These are phyloP conservation scores for Elsinoe fawcettii DNA, from an alignment of 2,329 filamentous ascomycete species.

Conservation along the genomic window DNA sequence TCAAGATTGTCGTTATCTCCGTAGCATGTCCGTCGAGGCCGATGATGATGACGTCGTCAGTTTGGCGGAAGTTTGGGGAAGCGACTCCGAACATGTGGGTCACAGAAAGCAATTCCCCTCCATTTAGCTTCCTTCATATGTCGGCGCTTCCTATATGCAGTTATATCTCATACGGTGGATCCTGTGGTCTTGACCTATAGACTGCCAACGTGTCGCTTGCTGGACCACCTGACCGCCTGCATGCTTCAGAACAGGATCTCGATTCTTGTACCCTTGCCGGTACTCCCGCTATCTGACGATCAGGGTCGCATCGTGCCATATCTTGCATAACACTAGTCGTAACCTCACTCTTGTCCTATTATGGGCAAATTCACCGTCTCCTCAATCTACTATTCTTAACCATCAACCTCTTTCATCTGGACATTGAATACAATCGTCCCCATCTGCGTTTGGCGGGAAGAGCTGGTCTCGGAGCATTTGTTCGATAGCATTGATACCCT, in stretches of 20 bases:
- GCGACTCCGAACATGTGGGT: neutral
- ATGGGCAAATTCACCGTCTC: neutral
- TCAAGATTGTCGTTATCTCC: neutral
- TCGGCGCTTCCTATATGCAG: neutral
- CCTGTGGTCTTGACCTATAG: neutral
- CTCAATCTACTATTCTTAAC: neutral
- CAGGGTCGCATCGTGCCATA: constrained; percentile 6
- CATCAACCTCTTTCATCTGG: neutral
- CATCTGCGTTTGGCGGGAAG: neutral
- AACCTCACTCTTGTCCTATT: neutral
- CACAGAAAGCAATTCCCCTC: neutral
- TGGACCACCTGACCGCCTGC: neutral
- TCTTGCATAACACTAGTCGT: constrained; percentile 3
- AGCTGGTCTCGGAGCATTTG: constrained; percentile 8
- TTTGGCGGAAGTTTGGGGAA: constrained; percentile 3
- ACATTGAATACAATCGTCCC: neutral
- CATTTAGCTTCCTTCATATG: neutral
- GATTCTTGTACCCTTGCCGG: constrained; percentile 6
- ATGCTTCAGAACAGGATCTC: neutral
- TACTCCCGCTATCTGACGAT: constrained; percentile 6
- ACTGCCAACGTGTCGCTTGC: neutral
- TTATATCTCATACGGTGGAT: neutral
- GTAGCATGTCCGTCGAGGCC: neutral
- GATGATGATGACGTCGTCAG: neutral
- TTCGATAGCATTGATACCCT: neutral